A percentile compares a stretch with the other conserved stretches of the same genome.
Conservation (phyloP, 78 protist genomes). For the Salpingoeca rosetta region DNA sequence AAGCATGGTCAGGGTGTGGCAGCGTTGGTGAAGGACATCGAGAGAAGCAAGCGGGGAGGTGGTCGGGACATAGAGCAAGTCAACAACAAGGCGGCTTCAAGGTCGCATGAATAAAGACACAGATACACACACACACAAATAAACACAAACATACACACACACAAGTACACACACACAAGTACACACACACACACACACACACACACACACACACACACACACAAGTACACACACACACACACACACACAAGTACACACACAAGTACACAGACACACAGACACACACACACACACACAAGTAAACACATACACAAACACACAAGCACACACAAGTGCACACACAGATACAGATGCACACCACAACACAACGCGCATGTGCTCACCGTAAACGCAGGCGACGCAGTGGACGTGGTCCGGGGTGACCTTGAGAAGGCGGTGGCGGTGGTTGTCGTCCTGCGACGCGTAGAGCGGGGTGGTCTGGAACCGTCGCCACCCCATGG, state of each 20-base stretch:
- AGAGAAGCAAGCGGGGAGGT: background rate
- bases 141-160: too few relatives aligned
- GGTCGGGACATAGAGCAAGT: background rate
- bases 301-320: too few relatives aligned
- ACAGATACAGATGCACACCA: too few relatives aligned
- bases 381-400: slow-evolving; percentile 83
- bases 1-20: slow-evolving; percentile 7
- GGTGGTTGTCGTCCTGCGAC: slow-evolving; percentile 63
- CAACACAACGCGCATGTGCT: too few relatives aligned
- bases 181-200: too few relatives aligned
- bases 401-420: slow-evolving; percentile 98
- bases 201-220: too few relatives aligned
- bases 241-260: too few relatives aligned
- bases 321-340: too few relatives aligned
- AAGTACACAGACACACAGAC: slow-evolving; percentile 20
- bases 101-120: background rate
- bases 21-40: background rate
- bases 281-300: too few relatives aligned
- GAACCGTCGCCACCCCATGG: slow-evolving; percentile 96
- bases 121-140: too few relatives aligned
- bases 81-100: background rate
- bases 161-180: too few relatives aligned
- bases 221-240: too few relatives aligned
- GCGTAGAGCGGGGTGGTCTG: slow-evolving; percentile 21
- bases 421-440: slow-evolving; percentile 89